phyloP scores from a whole-genome alignment of 306 rosid genomes.

The Rosa chinensis region DNA sequence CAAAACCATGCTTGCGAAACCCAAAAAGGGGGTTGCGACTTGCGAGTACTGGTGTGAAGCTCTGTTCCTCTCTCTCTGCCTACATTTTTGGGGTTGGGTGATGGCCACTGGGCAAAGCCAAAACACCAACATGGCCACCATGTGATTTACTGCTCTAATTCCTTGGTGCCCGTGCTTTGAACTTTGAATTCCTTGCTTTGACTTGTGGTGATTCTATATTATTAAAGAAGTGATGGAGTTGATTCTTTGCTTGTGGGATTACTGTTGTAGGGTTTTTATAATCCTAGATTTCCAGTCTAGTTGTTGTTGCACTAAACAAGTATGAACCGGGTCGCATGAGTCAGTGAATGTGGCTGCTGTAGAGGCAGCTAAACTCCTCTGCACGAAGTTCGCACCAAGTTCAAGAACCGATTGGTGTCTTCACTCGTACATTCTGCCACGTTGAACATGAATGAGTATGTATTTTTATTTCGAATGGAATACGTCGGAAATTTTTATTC shows the following conservation, averaged over 20 bases:
- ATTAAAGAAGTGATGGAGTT: not conserved
- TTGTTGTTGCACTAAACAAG: not conserved
- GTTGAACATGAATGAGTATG: not conserved
- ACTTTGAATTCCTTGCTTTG: constrained; percentile 30
- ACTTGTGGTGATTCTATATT: constrained; percentile 18
- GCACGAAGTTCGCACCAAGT: not conserved
- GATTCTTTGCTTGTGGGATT: constrained; percentile 12
- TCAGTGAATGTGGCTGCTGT: constrained; percentile 8
- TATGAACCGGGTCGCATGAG: constrained; percentile 9
- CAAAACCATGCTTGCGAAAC: constrained; percentile 25
- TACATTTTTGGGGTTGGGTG: constrained; percentile 30
- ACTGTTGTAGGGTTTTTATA: constrained; percentile 3
- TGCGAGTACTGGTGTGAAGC: not conserved
- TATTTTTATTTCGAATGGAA: no score
- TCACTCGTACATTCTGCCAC: not conserved
- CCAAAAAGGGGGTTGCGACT: constrained; percentile 14
- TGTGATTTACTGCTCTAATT: constrained; percentile 43
- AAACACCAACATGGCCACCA: constrained; percentile 27
- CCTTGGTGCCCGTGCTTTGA: constrained; percentile 44
- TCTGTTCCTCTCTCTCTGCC: constrained; percentile 7
- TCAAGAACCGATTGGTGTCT: not conserved
- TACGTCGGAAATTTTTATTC: no score
- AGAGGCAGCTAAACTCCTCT: constrained; percentile 3
- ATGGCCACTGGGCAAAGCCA: constrained; percentile 19
- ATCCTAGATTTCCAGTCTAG: not conserved